Base-by-base conservation (phyloP, 805 yeast genomes). In the Candida schatavii region DNA sequence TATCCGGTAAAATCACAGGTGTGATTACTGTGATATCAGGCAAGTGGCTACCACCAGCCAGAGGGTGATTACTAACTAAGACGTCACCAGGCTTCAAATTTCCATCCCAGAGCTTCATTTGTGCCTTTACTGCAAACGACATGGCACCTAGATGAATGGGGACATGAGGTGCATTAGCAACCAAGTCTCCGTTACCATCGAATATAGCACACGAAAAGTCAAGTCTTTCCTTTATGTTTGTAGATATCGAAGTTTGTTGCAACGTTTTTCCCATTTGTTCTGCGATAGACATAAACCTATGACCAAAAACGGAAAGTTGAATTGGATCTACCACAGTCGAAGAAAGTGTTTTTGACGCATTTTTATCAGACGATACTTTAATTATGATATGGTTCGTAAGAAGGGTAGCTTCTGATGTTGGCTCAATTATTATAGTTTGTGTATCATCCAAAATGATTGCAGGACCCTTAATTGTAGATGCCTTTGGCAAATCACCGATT, bases 21-120 rank as follows among this genome's bases (percentile, higher is more conserved):
- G 97, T 86, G 35, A 91, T 82, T 10, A 90, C 95, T 0, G 97
- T 90, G 48, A 90, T 88, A 64, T 68, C 69, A 5, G 74, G 65
- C 50, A 72, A 55, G 59, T 72, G 69, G 30, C 71, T 52, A 18
- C 77, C 71, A 33, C 75, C 69, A 5, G 74, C 73, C 40, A 43
- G 51, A 2, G 74, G 75, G 47, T 69, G 74, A 46, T 70, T 70
- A 5, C 70, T 54, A 4, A 70, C 72, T 18, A 70, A 47, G 4
- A 70, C 75, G 51, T 70, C 75, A 5, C 74, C 75, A 10, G 62
- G 61, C 43, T 58, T 45, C 42, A 64, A 53, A 41, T 66, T 66
- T 4, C 71, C 74, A 18, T 61, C 54, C 70, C 75, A 70, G 25
- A 56, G 44, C 13, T 66, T 58, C 38, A 56, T 59, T 47, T 70